Evolutionary conservation across 2,329 filamentous ascomycete genomes (phyloP).

Genomic region (Xylariaceae sp.): DNA sequence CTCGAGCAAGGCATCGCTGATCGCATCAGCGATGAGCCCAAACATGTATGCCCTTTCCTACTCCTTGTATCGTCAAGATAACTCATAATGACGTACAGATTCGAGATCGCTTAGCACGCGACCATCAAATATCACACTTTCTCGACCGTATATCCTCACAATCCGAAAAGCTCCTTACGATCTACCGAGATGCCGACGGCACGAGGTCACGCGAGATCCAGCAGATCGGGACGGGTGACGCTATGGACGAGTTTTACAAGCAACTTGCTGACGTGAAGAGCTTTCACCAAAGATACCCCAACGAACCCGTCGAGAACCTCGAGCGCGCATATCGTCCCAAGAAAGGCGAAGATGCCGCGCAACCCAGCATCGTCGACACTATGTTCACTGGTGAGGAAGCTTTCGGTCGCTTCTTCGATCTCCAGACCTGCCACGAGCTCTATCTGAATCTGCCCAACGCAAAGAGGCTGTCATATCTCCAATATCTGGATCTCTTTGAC

Average conservation of each 20-base stretch:
- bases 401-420: conserved; percentile 87
- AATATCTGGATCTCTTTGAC: conserved; percentile 91
- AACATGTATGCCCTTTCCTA: conserved; percentile 57
- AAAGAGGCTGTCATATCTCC: conserved; percentile 82
- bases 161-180: conserved; percentile 71
- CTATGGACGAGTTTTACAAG: conserved; percentile 87
- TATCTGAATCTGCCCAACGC: conserved; percentile 87
- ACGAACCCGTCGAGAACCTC: conserved; percentile 91
- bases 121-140: conserved; percentile 87
- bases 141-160: conserved; percentile 84
- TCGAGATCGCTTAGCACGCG: conserved; percentile 80
- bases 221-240: conserved; percentile 76
- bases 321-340: conserved; percentile 83
- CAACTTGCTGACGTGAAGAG: conserved; percentile 77
- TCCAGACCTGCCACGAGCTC: conserved; percentile 77
- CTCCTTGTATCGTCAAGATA: conserved; percentile 11
- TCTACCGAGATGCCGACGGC: conserved; percentile 78
- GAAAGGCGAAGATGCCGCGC: conserved; percentile 57
- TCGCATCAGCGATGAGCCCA: conserved; percentile 81
- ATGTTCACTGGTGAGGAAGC: conserved; percentile 96
- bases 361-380: conserved; percentile 70
- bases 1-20: conserved; percentile 92
- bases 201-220: conserved; percentile 75
- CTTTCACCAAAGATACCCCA: conserved; percentile 87
- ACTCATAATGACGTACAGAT: conserved; percentile 50